A percentile compares a stretch with the other conserved stretches of the same genome.
Evolutionary conservation across 805 yeast genomes (phyloP).

Genomic region (Nakazawaea peltata): DNA sequence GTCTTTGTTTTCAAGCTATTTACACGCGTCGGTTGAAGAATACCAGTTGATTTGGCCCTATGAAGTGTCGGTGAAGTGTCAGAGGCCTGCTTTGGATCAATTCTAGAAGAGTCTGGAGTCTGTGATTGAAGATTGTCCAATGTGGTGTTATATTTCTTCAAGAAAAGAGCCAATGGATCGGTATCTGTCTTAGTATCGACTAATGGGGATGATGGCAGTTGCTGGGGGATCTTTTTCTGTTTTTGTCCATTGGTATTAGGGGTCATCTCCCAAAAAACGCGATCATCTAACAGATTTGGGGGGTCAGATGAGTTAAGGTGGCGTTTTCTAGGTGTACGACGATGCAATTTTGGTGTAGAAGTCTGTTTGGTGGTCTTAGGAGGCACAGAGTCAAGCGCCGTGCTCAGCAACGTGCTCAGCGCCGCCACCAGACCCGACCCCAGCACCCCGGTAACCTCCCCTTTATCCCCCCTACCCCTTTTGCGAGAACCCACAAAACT

Average conservation of each 20-base stretch:
- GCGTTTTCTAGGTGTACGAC: too few species aligned
- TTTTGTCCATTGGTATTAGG: conserved; percentile 20
- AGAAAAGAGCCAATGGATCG: conserved; percentile 19
- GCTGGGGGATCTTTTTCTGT: conserved; percentile 6
- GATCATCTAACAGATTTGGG: too few species aligned
- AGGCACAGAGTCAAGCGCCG: too few species aligned
- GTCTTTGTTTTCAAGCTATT: not conserved
- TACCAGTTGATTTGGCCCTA: conserved; percentile 30
- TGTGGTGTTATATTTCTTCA: conserved; percentile 33
- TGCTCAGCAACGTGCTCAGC: too few species aligned
- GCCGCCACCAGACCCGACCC: too few species aligned
- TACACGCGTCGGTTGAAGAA: not conserved
- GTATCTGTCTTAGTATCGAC: conserved; percentile 16
- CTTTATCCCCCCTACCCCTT: too few species aligned
- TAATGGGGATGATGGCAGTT: conserved; percentile 36
- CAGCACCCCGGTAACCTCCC: too few species aligned
- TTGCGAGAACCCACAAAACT: too few species aligned
- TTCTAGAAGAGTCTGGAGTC: conserved; percentile 23
- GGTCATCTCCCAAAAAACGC: conserved; percentile 32
- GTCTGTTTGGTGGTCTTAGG: too few species aligned
- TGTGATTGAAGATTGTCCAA: conserved; percentile 22
- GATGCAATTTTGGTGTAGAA: too few species aligned
- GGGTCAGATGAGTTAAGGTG: too few species aligned
- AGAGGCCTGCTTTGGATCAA: conserved; percentile 16
- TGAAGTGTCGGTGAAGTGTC: conserved; percentile 25